phyloP scores from a whole-genome alignment of 2,329 filamentous ascomycete species.

The Trichoderma hamatum region DNA sequence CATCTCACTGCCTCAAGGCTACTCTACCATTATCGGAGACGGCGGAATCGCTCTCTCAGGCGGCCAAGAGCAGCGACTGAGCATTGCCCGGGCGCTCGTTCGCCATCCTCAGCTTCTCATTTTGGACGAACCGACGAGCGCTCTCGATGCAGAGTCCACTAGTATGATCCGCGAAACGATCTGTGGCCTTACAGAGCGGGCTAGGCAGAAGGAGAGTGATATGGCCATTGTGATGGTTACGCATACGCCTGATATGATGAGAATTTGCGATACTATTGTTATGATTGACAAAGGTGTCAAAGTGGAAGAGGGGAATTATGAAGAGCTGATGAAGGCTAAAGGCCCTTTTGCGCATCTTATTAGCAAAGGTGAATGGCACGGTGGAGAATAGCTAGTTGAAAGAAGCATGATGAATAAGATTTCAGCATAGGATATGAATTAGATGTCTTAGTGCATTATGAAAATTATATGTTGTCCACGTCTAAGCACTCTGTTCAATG shows the following conservation, averaged over 20 bases:
- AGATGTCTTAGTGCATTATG: background rate
- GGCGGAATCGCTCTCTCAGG: constrained; percentile 75
- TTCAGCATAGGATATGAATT: background rate
- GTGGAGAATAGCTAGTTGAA: background rate
- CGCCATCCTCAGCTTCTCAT: constrained; percentile 73
- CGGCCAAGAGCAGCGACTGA: constrained; percentile 80
- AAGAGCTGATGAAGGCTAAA: constrained; percentile 54
- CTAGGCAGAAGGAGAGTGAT: constrained; percentile 34
- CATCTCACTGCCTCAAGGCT: constrained; percentile 61
- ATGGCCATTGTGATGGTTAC: constrained; percentile 81
- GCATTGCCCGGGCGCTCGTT: constrained; percentile 78
- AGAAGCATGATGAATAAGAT: background rate
- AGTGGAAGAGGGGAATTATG: constrained; percentile 68
- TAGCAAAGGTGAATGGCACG: constrained; percentile 36
- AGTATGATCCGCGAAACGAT: constrained; percentile 67
- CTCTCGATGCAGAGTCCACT: constrained; percentile 72
- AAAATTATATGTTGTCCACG: background rate
- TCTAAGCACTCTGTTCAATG: background rate
- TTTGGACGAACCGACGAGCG: constrained; percentile 84
- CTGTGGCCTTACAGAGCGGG: constrained; percentile 49
- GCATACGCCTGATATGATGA: constrained; percentile 85
- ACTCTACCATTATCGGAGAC: constrained; percentile 72
- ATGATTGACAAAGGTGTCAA: constrained; percentile 70
- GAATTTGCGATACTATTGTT: constrained; percentile 71
- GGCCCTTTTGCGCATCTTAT: constrained; percentile 55